Percentiles rank a stretch among this genome's conserved stretches.
Evolutionary conservation across 345 rosid genomes (phyloP).

Genomic region (Moricandia moricandioides): DNA sequence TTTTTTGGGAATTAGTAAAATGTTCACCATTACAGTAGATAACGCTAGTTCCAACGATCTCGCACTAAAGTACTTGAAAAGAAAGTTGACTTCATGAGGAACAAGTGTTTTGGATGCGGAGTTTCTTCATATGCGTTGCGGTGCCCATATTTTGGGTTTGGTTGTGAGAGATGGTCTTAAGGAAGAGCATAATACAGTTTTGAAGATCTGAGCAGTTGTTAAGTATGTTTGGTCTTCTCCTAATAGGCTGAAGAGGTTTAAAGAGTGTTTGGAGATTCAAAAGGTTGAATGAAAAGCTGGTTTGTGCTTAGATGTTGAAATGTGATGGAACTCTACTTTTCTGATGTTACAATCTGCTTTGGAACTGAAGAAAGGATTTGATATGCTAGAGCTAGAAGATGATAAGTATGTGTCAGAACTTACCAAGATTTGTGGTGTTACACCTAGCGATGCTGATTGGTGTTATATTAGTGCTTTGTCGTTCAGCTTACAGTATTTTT

Average conservation of each 20-base stretch:
- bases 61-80: background rate
- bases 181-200: background rate
- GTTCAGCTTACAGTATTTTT: background rate
- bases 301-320: constrained; percentile 4
- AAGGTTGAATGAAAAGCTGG: background rate
- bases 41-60: background rate
- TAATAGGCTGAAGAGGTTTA: background rate
- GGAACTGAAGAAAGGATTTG: background rate
- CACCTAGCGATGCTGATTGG: background rate
- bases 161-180: background rate
- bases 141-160: background rate
- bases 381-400: background rate
- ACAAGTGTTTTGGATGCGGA: background rate
- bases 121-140: background rate
- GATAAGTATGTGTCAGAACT: background rate
- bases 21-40: background rate
- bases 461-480: background rate
- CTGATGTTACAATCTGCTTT: background rate
- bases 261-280: background rate
- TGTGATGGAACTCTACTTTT: background rate
- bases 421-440: background rate
- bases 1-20: background rate
- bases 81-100: background rate
- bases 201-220: background rate
- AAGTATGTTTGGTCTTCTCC: background rate